A percentile compares a stretch with the other conserved stretches of the same genome.
phyloP scores from a whole-genome alignment of 2,329 filamentous ascomycete species.

The Byssoonygena ceratinophila region DNA sequence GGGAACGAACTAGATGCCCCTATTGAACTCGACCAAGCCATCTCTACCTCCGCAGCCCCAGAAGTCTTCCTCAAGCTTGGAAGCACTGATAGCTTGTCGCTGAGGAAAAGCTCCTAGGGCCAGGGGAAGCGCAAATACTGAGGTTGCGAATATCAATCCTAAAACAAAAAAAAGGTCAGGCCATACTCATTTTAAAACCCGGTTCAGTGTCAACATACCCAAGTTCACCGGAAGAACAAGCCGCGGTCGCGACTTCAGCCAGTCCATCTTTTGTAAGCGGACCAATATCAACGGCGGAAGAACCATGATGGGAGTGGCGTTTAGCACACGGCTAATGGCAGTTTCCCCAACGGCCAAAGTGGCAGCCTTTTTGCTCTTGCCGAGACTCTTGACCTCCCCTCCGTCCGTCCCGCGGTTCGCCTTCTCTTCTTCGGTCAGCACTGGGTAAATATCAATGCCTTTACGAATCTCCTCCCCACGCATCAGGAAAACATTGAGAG shows the following conservation, averaged over 20 bases:
- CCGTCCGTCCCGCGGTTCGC: slow-evolving; percentile 52
- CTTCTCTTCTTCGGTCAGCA: slow-evolving; percentile 61
- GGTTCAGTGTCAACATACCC: slow-evolving; percentile 32
- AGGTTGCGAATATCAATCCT: slow-evolving; percentile 71
- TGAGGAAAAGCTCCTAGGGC: slow-evolving; percentile 90
- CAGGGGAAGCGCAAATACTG: slow-evolving; percentile 76
- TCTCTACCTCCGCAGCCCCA: slow-evolving; percentile 65
- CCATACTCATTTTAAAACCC: not conserved
- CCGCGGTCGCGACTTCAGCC: slow-evolving; percentile 66
- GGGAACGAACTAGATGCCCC: slow-evolving; percentile 84
- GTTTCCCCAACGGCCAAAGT: slow-evolving; percentile 87
- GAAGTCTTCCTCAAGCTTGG: slow-evolving; percentile 75
- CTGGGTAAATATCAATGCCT: slow-evolving; percentile 86
- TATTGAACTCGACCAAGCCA: slow-evolving; percentile 89
- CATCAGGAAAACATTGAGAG: slow-evolving; percentile 95
- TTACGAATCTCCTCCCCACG: slow-evolving; percentile 86
- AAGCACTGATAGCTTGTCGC: slow-evolving; percentile 67
- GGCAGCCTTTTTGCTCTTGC: slow-evolving; percentile 79
- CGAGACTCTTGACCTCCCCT: slow-evolving; percentile 59
- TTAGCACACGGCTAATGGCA: slow-evolving; percentile 79
- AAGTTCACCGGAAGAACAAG: slow-evolving; percentile 76
- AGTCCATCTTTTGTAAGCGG: slow-evolving; percentile 68
- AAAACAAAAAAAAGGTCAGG: not conserved
- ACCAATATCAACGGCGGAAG: slow-evolving; percentile 80
- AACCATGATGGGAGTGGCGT: slow-evolving; percentile 95